Conservation (phyloP, 139 green algal genomes). For the Closterium sp. region DNA sequence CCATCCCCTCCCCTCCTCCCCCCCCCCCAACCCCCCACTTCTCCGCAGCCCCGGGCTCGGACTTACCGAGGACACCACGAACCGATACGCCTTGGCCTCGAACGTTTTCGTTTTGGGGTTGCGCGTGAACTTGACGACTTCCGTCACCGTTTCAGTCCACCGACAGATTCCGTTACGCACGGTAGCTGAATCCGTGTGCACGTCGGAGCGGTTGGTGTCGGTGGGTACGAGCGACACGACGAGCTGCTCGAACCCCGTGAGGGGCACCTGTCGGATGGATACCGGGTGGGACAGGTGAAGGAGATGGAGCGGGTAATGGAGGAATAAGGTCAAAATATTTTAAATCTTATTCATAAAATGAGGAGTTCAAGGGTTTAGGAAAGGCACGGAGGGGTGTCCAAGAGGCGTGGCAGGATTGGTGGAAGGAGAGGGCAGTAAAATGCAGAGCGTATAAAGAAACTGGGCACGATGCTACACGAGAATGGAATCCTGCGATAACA, state of each 20-base stretch:
- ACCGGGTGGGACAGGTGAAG: background rate
- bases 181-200: background rate
- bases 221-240: constrained; percentile 29
- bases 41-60: too few species aligned
- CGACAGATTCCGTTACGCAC: constrained; percentile 31
- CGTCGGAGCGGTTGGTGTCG: constrained; percentile 16
- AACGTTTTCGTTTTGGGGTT: constrained; percentile 18
- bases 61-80: constrained; percentile 39
- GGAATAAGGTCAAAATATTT: background rate
- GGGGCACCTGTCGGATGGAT: constrained; percentile 18
- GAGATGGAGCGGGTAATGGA: background rate
- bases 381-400: background rate
- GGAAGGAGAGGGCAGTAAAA: background rate
- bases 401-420: background rate
- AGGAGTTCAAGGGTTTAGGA: background rate
- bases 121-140: constrained; percentile 31
- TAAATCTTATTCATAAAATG: background rate
- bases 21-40: background rate
- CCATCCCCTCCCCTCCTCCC: too few species aligned
- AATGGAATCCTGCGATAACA: background rate
- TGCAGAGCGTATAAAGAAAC: background rate
- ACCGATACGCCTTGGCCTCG: constrained; percentile 19
- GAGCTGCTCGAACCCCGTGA: constrained; percentile 39
- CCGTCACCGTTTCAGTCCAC: constrained; percentile 35
- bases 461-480: background rate